Evolutionary conservation across 352 stramenopile species (phyloP).

Genomic region (Phytophthora tentaculata): DNA sequence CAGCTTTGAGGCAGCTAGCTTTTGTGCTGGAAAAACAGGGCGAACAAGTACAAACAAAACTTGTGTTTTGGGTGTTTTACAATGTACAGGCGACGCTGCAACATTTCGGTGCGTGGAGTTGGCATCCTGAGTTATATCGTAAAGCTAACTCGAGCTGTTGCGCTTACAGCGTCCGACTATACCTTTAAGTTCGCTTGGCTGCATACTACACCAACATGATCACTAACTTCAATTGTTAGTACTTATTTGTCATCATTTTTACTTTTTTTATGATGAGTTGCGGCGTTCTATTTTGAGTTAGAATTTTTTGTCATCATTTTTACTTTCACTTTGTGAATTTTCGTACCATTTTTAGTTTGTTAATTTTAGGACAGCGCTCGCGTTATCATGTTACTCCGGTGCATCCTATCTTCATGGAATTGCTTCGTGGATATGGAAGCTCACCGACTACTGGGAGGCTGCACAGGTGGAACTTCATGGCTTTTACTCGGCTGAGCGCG

Average conservation of each 20-base stretch:
- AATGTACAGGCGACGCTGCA: constrained; percentile 35
- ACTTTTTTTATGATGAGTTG: too few relatives aligned
- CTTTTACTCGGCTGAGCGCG: constrained; percentile 20
- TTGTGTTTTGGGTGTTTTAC: constrained; percentile 54
- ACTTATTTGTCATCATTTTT: too few relatives aligned
- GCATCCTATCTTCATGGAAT: constrained; percentile 4
- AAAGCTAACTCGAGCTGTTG: background rate
- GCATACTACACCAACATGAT: constrained; percentile 7
- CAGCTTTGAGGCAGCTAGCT: constrained; percentile 32
- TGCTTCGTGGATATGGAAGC: background rate
- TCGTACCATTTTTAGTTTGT: too few relatives aligned
- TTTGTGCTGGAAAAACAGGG: constrained; percentile 49
- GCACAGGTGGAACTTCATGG: constrained; percentile 31
- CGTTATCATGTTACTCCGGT: background rate
- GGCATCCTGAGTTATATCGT: background rate
- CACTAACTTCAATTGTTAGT: background rate
- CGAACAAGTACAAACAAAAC: constrained; percentile 39
- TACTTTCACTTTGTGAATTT: too few relatives aligned
- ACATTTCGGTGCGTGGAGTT: constrained; percentile 38
- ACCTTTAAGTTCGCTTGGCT: constrained; percentile 45
- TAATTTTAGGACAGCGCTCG: background rate
- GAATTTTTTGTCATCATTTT: too few relatives aligned
- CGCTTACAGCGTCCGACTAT: constrained; percentile 35
- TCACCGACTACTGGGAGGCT: constrained; percentile 4
- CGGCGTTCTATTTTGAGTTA: too few relatives aligned